These are phyloP conservation scores for Candida sp. DNA, from an alignment of 1,139 yeast genomes.

Conservation along the genomic window DNA sequence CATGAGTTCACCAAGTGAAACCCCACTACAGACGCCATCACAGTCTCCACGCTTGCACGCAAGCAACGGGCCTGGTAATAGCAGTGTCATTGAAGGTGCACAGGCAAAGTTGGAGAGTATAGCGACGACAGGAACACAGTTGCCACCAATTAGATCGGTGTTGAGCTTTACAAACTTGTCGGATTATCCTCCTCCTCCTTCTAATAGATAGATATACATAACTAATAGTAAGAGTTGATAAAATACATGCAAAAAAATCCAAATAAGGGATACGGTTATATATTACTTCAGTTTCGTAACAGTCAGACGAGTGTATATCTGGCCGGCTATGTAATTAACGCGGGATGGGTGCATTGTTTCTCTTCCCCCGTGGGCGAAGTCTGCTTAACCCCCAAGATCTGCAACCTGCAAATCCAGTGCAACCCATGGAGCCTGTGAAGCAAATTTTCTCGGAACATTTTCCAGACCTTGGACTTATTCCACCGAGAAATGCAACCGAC, in stretches of 20 bases:
- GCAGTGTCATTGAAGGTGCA: constrained; percentile 22
- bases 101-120: constrained; percentile 31
- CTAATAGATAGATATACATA: neutral
- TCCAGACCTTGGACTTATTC: too few species aligned
- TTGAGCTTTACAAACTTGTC: constrained; percentile 31
- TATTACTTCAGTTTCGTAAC: neutral
- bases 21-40: constrained; percentile 38
- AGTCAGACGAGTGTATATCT: neutral
- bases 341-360: too few species aligned
- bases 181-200: constrained; percentile 12
- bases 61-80: constrained; percentile 12
- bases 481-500: too few species aligned
- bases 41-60: constrained; percentile 47
- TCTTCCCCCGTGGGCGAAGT: too few species aligned
- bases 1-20: constrained; percentile 21
- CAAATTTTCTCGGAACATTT: too few species aligned
- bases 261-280: neutral
- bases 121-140: constrained; percentile 44
- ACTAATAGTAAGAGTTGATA: neutral
- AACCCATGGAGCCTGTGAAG: too few species aligned
- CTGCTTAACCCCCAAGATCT: too few species aligned
- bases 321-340: too few species aligned
- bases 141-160: constrained; percentile 50
- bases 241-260: neutral
- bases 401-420: too few species aligned